A percentile compares a stretch with the other conserved stretches of the same genome.
phyloP scores from a whole-genome alignment of 192 early-diverging fungal genomes.

The Umbelopsis vinacea region DNA sequence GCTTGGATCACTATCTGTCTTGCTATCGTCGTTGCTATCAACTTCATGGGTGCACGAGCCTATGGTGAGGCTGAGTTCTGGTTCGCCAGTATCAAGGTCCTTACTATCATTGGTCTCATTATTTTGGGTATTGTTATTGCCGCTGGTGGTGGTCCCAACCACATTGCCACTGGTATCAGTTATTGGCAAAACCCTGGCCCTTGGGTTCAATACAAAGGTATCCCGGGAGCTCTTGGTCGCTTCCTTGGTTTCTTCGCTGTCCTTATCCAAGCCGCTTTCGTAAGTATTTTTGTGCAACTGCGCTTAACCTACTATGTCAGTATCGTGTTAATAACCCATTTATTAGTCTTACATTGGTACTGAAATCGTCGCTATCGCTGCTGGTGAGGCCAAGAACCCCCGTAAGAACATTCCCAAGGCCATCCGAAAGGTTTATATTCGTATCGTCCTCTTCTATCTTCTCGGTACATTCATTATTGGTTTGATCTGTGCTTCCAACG shows the following conservation, averaged over 20 bases:
- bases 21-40: constrained; percentile 50
- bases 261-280: constrained; percentile 33
- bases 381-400: constrained; percentile 64
- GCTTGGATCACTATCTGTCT: constrained; percentile 54
- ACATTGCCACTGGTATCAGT: constrained; percentile 44
- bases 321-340: not conserved
- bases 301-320: not conserved
- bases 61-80: constrained; percentile 71
- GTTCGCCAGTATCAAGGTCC: constrained; percentile 59
- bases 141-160: constrained; percentile 67
- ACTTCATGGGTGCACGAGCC: constrained; percentile 49
- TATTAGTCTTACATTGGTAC: constrained; percentile 35
- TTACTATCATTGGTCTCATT: constrained; percentile 43
- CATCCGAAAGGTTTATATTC: constrained; percentile 49
- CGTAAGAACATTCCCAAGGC: constrained; percentile 58
- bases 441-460: constrained; percentile 65
- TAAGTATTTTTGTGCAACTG: constrained; percentile 19
- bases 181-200: constrained; percentile 39
- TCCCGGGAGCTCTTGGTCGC: constrained; percentile 53
- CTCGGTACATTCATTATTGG: constrained; percentile 62
- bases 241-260: constrained; percentile 58
- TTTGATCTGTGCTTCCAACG: constrained; percentile 54
- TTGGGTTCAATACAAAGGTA: constrained; percentile 36
- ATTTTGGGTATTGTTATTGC: constrained; percentile 44
- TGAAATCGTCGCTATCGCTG: constrained; percentile 68